Conservation (phyloP, 352 stramenopile species). For the Phytophthora podocarpi region DNA sequence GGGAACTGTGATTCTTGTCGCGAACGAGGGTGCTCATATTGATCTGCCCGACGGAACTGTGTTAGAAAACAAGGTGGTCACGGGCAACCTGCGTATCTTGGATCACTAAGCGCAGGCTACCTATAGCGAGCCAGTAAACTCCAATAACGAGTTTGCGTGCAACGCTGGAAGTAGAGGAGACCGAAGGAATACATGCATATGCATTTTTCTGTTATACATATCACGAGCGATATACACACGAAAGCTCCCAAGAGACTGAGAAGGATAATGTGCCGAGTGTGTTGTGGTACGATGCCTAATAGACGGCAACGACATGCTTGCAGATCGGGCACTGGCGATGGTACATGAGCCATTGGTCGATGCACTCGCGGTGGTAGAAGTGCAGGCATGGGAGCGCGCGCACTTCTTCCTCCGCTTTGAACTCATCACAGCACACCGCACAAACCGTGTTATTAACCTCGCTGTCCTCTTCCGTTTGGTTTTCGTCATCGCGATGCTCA, state of each 20-base stretch:
- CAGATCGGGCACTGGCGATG: constrained; percentile 88
- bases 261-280: constrained; percentile 9
- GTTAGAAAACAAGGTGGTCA: constrained; percentile 95
- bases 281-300: constrained; percentile 34
- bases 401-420: constrained; percentile 76
- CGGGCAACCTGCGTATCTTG: constrained; percentile 93
- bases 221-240: constrained; percentile 10
- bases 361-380: constrained; percentile 91
- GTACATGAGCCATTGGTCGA: constrained; percentile 90
- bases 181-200: constrained; percentile 35
- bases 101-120: constrained; percentile 75
- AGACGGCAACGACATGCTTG: constrained; percentile 83
- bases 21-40: constrained; percentile 93
- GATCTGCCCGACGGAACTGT: constrained; percentile 93
- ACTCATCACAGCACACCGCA: constrained; percentile 86
- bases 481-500: constrained; percentile 31
- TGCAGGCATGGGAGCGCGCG: constrained; percentile 85
- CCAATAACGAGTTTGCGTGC: constrained; percentile 5
- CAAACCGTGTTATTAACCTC: constrained; percentile 78
- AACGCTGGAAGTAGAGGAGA: constrained; percentile 17
- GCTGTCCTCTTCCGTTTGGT: constrained; percentile 31
- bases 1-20: constrained; percentile 95
- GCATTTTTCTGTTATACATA: constrained; percentile 36
- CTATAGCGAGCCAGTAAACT: constrained; percentile 4
- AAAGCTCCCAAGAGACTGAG: constrained; percentile 18